Percentiles rank a stretch among this genome's conserved stretches.
Evolutionary conservation across 768 basidiomycete species (phyloP).

Genomic region (Clavaria fumosa): DNA sequence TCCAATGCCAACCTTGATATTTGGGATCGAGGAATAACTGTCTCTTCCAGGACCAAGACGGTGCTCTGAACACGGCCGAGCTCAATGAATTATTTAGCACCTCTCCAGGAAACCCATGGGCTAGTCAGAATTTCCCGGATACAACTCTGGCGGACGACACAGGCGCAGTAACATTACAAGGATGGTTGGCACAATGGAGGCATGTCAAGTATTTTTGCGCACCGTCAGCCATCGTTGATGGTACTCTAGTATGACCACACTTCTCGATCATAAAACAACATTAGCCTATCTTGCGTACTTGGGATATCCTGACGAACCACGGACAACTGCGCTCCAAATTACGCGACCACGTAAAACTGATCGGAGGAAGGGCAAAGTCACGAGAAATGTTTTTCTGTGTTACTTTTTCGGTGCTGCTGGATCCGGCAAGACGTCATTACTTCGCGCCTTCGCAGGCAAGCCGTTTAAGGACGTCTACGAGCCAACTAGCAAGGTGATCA

Average conservation of each 20-base stretch:
- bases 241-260: constrained; percentile 74
- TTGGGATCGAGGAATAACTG: not conserved
- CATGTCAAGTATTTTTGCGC: constrained; percentile 21
- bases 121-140: constrained; percentile 78
- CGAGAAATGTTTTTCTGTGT: constrained; percentile 82
- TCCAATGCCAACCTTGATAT: not conserved
- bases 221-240: constrained; percentile 2
- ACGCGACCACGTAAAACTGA: constrained; percentile 76
- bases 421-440: constrained; percentile 81
- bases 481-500: constrained; percentile 80
- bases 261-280: constrained; percentile 85
- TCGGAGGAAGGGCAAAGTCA: constrained; percentile 74
- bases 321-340: constrained; percentile 73
- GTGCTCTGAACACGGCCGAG: constrained; percentile 71
- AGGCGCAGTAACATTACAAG: constrained; percentile 88
- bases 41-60: constrained; percentile 70
- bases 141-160: constrained; percentile 76
- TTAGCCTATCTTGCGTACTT: constrained; percentile 92
- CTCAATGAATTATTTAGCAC: constrained; percentile 85
- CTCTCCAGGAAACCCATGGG: constrained; percentile 96
- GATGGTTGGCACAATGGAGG: constrained; percentile 99
- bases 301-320: constrained; percentile 68
- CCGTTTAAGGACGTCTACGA: constrained; percentile 61
- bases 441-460: constrained; percentile 79
- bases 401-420: constrained; percentile 94